Evolutionary conservation across 352 stramenopile species (phyloP).

Genomic region (Pythium dissimile): DNA sequence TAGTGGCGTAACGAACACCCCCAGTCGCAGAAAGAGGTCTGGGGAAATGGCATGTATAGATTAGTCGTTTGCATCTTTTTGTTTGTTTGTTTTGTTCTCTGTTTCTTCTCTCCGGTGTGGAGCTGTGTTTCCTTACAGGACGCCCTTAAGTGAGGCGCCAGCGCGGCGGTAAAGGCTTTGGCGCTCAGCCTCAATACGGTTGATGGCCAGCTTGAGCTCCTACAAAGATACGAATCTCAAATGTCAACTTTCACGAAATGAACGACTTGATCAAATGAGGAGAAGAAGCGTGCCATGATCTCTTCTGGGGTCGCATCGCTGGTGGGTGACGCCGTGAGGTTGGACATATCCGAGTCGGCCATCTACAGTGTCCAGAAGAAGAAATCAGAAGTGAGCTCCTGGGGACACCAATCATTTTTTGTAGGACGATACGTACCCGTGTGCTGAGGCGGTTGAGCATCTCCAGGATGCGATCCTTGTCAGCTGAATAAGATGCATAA

Average conservation of each 20-base stretch:
- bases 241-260: no score
- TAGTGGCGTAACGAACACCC: no score
- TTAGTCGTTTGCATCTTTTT: neutral
- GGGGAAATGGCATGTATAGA: neutral
- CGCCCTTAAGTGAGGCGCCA: conserved; percentile 74
- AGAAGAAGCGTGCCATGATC: conserved; percentile 39
- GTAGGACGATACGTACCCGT: conserved; percentile 32
- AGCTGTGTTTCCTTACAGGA: conserved; percentile 39
- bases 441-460: conserved; percentile 87
- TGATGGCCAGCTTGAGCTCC: conserved; percentile 75
- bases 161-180: conserved; percentile 75
- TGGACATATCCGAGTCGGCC: conserved; percentile 85
- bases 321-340: conserved; percentile 73
- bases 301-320: conserved; percentile 77
- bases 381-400: neutral
- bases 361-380: conserved; percentile 34
- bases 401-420: no score
- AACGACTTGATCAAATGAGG: no score
- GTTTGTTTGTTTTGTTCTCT: neutral
- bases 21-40: conserved; percentile 1
- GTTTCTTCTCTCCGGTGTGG: neutral
- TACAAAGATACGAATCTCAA: conserved; percentile 10
- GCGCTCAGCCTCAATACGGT: conserved; percentile 72
- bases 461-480: conserved; percentile 85
- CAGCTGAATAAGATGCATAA: conserved; percentile 36